Evolutionary conservation across 116 monocot species (phyloP), one percentile per base, ranked within the genome.

Genomic region (Papilionanthe hybrid): DNA sequence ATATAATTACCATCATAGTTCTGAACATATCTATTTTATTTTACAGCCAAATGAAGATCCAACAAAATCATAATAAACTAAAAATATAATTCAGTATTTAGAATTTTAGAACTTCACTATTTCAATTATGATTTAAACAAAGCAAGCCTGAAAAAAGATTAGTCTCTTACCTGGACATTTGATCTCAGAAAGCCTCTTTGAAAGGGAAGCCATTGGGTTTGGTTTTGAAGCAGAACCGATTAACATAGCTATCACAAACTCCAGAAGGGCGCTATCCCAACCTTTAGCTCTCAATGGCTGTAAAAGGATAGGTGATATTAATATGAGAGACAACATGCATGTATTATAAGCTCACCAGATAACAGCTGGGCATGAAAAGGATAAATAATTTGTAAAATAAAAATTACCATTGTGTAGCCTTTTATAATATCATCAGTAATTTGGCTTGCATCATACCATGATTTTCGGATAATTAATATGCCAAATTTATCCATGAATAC

Each of bases 211-310:
- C 32, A 79, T 60, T 80, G 53, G 15, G 17, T 53, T 53, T 53
- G 89, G 80, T 78, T 89, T 89, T 11, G 92, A 88, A 43, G 78
- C n/a, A 69, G 91, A 85, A 83, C 90, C 89, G 65, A 84, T 87
- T 29, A 97, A 68, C 86, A 91, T 80, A 27, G 92, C 86, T 81
- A 92, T 29, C n/a, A 89, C 88, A 67, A 86, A 89, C 78, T 97
- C 92, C 65, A 97, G 80, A 80, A 97, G 97, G 23, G 88, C 91
- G 28, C 42, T 91, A 48, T 97, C 97, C 97, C 94, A 97, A 72
- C 88, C 94, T 78, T 89, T 97, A 44, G 79, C 84, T 74, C 83
- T 94, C 50, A 97, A 74, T 37, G 97, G 94, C 94, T 92, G 80
- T 81, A 83, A 22, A 79, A 60, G 43, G 41, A 9, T 25, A 79